Evolutionary conservation across 1,284 basidiomycete genomes (phyloP).

Genomic region (Moesziomyces aphidis): DNA sequence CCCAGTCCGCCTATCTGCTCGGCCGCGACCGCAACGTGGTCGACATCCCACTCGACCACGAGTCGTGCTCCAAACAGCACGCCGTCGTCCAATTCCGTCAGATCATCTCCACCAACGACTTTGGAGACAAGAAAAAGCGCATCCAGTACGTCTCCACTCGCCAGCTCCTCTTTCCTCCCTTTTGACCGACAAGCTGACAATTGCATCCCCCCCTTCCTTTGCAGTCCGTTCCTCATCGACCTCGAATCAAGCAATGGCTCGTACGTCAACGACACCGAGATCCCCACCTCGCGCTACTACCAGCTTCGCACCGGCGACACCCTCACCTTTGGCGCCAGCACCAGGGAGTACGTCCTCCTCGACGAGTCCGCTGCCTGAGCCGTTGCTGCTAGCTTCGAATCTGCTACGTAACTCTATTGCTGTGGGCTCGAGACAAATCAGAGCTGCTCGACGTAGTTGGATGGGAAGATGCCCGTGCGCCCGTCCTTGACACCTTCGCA

Average conservation of each 20-base stretch:
- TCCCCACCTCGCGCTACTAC: conserved; percentile 89
- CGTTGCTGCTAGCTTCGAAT: not conserved
- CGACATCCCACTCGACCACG: conserved; percentile 92
- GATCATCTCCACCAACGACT: conserved; percentile 86
- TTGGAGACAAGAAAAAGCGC: conserved; percentile 77
- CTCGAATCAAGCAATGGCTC: conserved; percentile 97
- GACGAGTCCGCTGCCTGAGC: conserved; percentile 46
- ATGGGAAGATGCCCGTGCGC: conserved; percentile 42
- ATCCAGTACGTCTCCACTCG: conserved; percentile 60
- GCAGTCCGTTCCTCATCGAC: conserved; percentile 78
- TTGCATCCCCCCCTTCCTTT: not conserved
- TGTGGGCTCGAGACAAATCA: not conserved
- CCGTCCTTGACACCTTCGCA: conserved; percentile 46
- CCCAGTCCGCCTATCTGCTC: conserved; percentile 93
- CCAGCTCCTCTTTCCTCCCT: not conserved
- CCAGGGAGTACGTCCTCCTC: conserved; percentile 61
- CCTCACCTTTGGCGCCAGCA: conserved; percentile 60
- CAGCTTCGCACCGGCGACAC: conserved; percentile 85
- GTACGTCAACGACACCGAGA: conserved; percentile 84
- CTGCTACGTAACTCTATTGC: not conserved
- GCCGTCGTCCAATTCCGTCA: conserved; percentile 94
- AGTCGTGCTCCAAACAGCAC: conserved; percentile 98
- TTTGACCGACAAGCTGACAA: not conserved
- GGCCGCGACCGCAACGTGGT: conserved; percentile 78
- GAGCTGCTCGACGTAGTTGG: conserved; percentile 40